Conservation (phyloP, 2,329 filamentous ascomycete genomes). For the Thielaviopsis punctulata region DNA sequence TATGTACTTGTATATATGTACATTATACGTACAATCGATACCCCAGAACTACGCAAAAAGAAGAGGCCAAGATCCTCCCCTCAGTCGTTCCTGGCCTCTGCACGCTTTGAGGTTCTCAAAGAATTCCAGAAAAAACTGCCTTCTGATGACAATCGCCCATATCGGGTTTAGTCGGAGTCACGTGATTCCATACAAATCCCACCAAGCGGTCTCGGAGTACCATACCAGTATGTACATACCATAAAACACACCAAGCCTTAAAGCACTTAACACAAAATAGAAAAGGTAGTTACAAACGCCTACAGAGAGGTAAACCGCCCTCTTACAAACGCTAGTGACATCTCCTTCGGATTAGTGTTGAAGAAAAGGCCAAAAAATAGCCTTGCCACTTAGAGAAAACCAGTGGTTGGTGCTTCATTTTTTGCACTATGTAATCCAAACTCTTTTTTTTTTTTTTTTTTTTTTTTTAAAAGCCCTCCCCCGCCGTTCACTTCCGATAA, state of each 20-base stretch:
- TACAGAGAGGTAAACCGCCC: background rate
- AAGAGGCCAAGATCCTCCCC: too few species aligned
- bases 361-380: too few species aligned
- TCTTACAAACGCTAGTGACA: too few species aligned
- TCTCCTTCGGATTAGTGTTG: too few species aligned
- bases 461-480: background rate
- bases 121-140: background rate
- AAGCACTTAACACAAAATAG: background rate
- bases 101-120: too few species aligned
- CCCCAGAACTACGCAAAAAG: too few species aligned
- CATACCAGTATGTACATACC: background rate
- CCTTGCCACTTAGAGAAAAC: background rate
- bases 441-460: background rate
- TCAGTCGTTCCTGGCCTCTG: too few species aligned
- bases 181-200: background rate
- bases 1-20: too few species aligned
- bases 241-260: background rate
- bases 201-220: constrained; percentile 9
- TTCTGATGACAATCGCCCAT: background rate
- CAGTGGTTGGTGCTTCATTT: background rate
- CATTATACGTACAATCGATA: too few species aligned
- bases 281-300: constrained; percentile 8
- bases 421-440: background rate
- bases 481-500: constrained; percentile 5
- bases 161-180: background rate